Evolutionary conservation across 768 basidiomycete genomes (phyloP).

Genomic region (Amanita pallidorosea): DNA sequence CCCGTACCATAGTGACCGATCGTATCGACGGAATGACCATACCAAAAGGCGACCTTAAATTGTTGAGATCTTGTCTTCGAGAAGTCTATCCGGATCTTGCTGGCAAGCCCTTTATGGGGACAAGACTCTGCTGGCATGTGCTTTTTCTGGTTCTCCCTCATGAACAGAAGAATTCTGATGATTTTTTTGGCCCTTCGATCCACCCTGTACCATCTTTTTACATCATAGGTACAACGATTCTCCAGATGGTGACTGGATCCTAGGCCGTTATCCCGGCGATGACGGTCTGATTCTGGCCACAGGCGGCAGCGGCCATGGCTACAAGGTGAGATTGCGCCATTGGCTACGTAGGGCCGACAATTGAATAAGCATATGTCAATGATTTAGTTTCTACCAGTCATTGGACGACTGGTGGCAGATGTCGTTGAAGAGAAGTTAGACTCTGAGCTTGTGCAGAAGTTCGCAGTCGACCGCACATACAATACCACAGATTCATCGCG

Average conservation of each 20-base stretch:
- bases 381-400: slow-evolving; percentile 72
- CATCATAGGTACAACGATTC: slow-evolving; percentile 78
- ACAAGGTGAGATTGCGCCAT: slow-evolving; percentile 44
- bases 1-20: slow-evolving; percentile 62
- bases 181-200: not conserved
- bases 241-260: slow-evolving; percentile 80
- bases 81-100: slow-evolving; percentile 71
- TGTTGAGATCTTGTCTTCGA: slow-evolving; percentile 40
- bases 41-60: slow-evolving; percentile 41
- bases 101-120: slow-evolving; percentile 56
- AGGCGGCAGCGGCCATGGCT: slow-evolving; percentile 81
- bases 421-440: slow-evolving; percentile 57
- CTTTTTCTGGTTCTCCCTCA: slow-evolving; percentile 4
- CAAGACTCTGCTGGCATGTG: slow-evolving; percentile 80
- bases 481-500: slow-evolving; percentile 22
- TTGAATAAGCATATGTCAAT: slow-evolving; percentile 2
- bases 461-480: slow-evolving; percentile 46
- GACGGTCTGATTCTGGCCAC: slow-evolving; percentile 69
- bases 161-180: not conserved
- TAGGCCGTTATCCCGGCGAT: slow-evolving; percentile 56
- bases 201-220: not conserved
- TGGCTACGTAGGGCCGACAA: not conserved
- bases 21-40: slow-evolving; percentile 50
- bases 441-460: slow-evolving; percentile 40
- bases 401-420: slow-evolving; percentile 70